Conservation (phyloP, 306 rosid species). For the Crataegus laevigata region DNA sequence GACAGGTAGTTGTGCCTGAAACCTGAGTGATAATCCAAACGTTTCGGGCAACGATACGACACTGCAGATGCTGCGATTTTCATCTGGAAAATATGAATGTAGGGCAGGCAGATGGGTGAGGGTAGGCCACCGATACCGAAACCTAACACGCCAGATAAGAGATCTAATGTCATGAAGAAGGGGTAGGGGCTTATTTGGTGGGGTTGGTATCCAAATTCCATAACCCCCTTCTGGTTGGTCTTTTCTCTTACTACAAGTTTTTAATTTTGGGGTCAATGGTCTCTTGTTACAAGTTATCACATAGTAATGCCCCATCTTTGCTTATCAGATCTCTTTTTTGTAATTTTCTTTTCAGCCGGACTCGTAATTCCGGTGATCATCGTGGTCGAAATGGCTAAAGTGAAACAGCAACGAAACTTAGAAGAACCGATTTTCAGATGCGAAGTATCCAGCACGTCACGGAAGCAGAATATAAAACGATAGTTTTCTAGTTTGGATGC, state of each 20-base stretch:
- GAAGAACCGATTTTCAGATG: neutral
- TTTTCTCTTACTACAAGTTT: neutral
- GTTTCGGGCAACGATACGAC: neutral
- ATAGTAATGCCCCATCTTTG: neutral
- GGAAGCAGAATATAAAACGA: neutral
- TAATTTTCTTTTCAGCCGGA: neutral
- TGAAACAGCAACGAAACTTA: neutral
- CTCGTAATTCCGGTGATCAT: neutral
- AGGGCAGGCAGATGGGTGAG: slow-evolving; percentile 26
- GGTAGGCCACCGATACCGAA: slow-evolving; percentile 23
- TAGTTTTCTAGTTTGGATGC: too few species aligned
- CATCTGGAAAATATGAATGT: neutral
- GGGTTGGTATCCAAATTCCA: slow-evolving; percentile 22
- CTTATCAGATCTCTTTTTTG: neutral
- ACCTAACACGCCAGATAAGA: slow-evolving; percentile 19
- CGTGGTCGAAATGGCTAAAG: neutral
- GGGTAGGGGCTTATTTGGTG: slow-evolving; percentile 16
- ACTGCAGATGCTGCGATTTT: neutral
- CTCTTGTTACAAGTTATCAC: neutral
- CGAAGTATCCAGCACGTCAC: neutral
- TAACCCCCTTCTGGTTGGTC: neutral
- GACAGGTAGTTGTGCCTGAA: slow-evolving; percentile 21
- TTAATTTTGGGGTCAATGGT: too few species aligned
- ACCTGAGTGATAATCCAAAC: neutral
- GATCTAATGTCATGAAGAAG: neutral